Evolutionary conservation across 1,284 basidiomycete species (phyloP).

Genomic region (Marasmius oreades): DNA sequence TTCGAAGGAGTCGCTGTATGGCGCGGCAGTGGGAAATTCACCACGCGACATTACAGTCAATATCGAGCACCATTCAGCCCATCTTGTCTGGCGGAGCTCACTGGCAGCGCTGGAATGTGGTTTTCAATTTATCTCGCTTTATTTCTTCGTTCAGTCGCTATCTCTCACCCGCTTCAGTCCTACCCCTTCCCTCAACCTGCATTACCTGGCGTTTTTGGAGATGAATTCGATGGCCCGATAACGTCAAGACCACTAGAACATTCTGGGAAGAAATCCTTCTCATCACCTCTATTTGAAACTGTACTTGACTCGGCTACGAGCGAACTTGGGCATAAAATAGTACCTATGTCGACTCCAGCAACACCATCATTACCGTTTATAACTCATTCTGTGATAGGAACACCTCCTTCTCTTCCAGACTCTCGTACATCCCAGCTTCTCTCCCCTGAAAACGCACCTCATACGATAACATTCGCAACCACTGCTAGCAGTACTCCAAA

Average conservation of each 20-base stretch:
- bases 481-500: conserved; percentile 8
- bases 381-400: neutral
- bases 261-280: neutral
- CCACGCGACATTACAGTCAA: too few species aligned
- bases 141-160: neutral
- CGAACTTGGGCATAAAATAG: neutral
- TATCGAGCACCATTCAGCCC: too few species aligned
- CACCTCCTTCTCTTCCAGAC: neutral
- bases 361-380: neutral
- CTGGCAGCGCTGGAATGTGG: neutral
- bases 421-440: neutral
- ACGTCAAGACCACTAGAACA: too few species aligned
- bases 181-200: neutral
- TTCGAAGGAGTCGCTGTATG: too few species aligned
- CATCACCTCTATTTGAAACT: neutral
- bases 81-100: too few species aligned
- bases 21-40: too few species aligned
- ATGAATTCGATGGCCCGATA: neutral
- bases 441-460: neutral
- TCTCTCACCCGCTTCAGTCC: neutral
- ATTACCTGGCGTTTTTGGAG: neutral
- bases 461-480: neutral
- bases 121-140: neutral
- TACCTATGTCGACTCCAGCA: neutral
- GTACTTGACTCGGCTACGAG: neutral